A percentile compares a stretch with the other conserved stretches of the same genome.
Conservation (phyloP, 495 filamentous ascomycete species). For the Aspergillus egyptiacus region DNA sequence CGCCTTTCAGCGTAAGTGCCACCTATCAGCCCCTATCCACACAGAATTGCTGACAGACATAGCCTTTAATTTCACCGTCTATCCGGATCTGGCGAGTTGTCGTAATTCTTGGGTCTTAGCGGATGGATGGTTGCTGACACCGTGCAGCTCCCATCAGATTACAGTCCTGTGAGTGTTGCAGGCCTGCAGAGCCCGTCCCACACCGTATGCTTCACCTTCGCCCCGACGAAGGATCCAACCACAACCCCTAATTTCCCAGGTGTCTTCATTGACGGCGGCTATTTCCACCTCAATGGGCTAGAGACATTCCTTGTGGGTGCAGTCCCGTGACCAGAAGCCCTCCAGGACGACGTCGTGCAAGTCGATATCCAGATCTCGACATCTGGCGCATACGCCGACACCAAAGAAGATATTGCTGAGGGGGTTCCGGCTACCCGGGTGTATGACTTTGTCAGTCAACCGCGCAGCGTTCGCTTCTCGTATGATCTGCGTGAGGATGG, state of each 20-base stretch:
- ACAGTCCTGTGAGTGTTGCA: background rate
- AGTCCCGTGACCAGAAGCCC: background rate
- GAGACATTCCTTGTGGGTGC: background rate
- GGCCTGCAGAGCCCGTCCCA: background rate
- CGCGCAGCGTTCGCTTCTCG: background rate
- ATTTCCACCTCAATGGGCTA: background rate
- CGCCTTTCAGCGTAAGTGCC: background rate
- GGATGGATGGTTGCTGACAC: background rate
- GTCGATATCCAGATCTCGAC: background rate
- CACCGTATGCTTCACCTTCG: background rate
- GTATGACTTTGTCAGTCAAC: background rate
- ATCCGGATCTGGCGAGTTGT: background rate
- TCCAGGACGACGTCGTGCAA: background rate
- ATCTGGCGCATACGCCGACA: conserved; percentile 2
- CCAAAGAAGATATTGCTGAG: background rate
- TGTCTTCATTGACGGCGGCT: background rate
- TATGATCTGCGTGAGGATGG: background rate
- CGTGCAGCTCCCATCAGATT: background rate
- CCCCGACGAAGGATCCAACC: background rate
- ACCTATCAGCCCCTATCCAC: background rate
- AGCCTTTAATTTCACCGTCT: background rate
- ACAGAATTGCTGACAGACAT: background rate
- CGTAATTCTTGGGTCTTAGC: background rate
- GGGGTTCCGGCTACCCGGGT: too few relatives aligned
- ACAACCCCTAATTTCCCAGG: background rate